Conservation (phyloP, 441 rosid genomes). For the Bocquillonia castaneifolia region DNA sequence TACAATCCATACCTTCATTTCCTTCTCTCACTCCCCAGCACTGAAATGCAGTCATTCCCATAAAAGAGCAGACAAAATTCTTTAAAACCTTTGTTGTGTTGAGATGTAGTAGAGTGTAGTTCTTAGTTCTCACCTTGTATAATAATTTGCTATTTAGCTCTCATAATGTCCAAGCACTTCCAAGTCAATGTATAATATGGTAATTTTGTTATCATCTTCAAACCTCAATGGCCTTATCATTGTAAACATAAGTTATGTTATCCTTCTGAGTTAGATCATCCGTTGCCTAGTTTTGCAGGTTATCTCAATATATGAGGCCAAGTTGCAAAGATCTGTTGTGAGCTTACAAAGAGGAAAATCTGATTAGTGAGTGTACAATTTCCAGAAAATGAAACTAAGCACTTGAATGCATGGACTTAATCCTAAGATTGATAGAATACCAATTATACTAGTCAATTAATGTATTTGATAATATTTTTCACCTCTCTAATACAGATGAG, state of each 20-base stretch:
- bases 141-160: slow-evolving; percentile 29
- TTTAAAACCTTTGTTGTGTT: slow-evolving; percentile 25
- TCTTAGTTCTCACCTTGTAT: slow-evolving; percentile 23
- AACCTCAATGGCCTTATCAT: not conserved
- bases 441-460: too few species aligned
- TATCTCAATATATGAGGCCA: too few species aligned
- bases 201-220: not conserved
- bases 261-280: not conserved
- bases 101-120: slow-evolving; percentile 18
- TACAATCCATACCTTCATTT: slow-evolving; percentile 77
- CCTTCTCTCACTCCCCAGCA: slow-evolving; percentile 72
- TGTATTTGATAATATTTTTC: too few species aligned
- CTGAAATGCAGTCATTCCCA: slow-evolving; percentile 22
- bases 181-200: slow-evolving; percentile 24
- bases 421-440: too few species aligned
- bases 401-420: too few species aligned
- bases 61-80: slow-evolving; percentile 24
- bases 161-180: slow-evolving; percentile 28
- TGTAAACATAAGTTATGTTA: not conserved
- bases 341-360: too few species aligned
- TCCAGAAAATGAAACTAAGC: too few species aligned
- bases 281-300: not conserved
- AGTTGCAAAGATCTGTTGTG: too few species aligned
- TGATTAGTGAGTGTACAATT: too few species aligned
- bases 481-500: too few species aligned